Evolutionary conservation across 1,139 yeast genomes (phyloP).

Genomic region (Yamadazyma triangularis): DNA sequence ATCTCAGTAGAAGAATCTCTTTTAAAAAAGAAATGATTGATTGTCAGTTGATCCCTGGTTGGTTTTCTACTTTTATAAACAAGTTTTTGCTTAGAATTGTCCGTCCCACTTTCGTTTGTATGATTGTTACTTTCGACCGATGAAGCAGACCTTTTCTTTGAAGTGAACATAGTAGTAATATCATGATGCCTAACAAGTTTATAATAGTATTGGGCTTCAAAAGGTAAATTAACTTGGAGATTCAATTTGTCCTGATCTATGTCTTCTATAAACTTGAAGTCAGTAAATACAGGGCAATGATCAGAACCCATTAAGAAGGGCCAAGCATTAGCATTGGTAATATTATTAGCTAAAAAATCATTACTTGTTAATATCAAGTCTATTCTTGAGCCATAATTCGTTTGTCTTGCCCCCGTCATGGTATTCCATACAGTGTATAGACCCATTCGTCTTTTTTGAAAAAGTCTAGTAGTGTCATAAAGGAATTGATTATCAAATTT

Average conservation of each 20-base stretch:
- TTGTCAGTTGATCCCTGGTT: slow-evolving; percentile 12
- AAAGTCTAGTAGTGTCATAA: slow-evolving; percentile 60
- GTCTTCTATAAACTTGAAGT: slow-evolving; percentile 27
- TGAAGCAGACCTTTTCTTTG: slow-evolving; percentile 6
- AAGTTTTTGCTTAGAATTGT: background rate
- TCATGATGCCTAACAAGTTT: slow-evolving; percentile 47
- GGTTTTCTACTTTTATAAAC: slow-evolving; percentile 8
- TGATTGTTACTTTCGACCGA: background rate
- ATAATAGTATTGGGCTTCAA: slow-evolving; percentile 56
- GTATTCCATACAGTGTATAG: slow-evolving; percentile 96
- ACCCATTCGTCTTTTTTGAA: slow-evolving; percentile 53
- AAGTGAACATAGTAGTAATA: slow-evolving; percentile 47
- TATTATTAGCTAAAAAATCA: slow-evolving; percentile 22
- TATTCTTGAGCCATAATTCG: slow-evolving; percentile 84
- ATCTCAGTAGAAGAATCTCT: too few species aligned
- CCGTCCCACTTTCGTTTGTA: slow-evolving; percentile 1
- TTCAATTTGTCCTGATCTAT: background rate
- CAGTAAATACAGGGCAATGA: slow-evolving; percentile 88
- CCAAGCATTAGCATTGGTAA: slow-evolving; percentile 57
- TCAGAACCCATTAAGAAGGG: slow-evolving; percentile 79
- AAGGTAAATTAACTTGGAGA: slow-evolving; percentile 20
- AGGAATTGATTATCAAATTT: slow-evolving; percentile 27
- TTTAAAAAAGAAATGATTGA: slow-evolving; percentile 12
- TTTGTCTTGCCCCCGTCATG: slow-evolving; percentile 67
- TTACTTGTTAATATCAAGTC: slow-evolving; percentile 61